phyloP scores from a whole-genome alignment of 1,284 basidiomycete genomes.

The Rhodotorula sp. region DNA sequence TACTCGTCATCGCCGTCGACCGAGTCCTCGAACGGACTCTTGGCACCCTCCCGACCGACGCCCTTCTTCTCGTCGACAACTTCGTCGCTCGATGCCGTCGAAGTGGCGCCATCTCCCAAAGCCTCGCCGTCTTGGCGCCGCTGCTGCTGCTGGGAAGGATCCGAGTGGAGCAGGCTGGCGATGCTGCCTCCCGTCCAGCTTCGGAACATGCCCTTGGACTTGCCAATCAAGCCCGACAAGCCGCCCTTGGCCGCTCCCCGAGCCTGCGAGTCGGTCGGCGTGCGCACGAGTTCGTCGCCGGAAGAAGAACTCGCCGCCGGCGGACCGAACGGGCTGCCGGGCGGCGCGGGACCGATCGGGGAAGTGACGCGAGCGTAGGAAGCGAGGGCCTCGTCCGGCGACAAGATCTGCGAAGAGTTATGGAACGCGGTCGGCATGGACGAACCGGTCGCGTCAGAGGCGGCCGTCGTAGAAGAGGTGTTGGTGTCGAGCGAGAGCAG shows the following conservation, averaged over 20 bases:
- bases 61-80: background rate
- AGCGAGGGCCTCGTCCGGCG: conserved; percentile 34
- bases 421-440: conserved; percentile 11
- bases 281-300: background rate
- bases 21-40: conserved; percentile 32
- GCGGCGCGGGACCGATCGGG: background rate
- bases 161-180: background rate
- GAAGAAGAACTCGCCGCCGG: background rate
- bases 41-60: conserved; percentile 4
- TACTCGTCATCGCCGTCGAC: conserved; percentile 1
- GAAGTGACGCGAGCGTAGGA: conserved; percentile 28
- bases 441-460: too few relatives aligned
- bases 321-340: background rate
- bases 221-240: conserved; percentile 1
- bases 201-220: conserved; percentile 1
- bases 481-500: conserved; percentile 2
- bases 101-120: background rate
- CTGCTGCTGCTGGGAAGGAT: background rate
- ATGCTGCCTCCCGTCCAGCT: conserved; percentile 14
- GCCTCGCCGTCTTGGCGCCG: background rate
- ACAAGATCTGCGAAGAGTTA: conserved; percentile 14
- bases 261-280: background rate
- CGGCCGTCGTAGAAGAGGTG: background rate
- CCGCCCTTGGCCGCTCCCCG: background rate
- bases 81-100: background rate